Conservation (phyloP, 306 rosid genomes). For the cucumber (Cucumis sativus) region Cucumber_9930_V3 NC_026657.2:36735001-36735500, state of each 20-base stretch:
- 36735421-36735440: conserved; percentile 34
- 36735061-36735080: background rate
- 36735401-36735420: conserved; percentile 52
- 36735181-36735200: background rate
- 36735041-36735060: background rate
- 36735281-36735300: background rate
- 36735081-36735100: background rate
- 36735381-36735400: conserved; percentile 39
- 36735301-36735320: conserved; percentile 30
- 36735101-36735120: background rate
- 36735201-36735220: background rate
- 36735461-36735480: conserved; percentile 77
- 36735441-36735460: conserved; percentile 31
- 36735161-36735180: background rate
- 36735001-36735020: background rate
- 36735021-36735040: background rate
- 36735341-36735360: conserved; percentile 19
- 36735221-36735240: background rate
- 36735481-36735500: conserved; percentile 8
- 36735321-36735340: conserved; percentile 27
- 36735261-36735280: background rate
- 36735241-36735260: background rate
- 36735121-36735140: background rate
- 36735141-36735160: background rate
- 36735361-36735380: conserved; percentile 39